phyloP scores from a whole-genome alignment of 495 filamentous ascomycete species.

The Neurospora sp. region DNA sequence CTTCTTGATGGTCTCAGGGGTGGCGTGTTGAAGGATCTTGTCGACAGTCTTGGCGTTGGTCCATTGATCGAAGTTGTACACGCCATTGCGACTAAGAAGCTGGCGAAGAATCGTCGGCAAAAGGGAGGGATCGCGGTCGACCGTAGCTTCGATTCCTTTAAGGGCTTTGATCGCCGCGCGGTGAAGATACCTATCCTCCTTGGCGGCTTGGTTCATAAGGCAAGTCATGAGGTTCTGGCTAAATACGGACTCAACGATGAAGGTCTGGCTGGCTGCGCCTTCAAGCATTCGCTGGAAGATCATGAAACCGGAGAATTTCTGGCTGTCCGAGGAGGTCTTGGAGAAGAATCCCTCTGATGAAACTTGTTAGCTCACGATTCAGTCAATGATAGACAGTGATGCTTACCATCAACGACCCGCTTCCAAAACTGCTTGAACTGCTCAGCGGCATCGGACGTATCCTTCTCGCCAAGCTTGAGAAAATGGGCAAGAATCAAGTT shows the following conservation, averaged over 20 bases:
- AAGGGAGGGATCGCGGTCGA: slow-evolving; percentile 51
- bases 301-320: slow-evolving; percentile 84
- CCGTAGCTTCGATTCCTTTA: slow-evolving; percentile 55
- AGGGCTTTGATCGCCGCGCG: slow-evolving; percentile 63
- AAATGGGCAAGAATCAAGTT: slow-evolving; percentile 54
- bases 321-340: slow-evolving; percentile 66
- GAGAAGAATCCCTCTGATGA: slow-evolving; percentile 67
- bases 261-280: slow-evolving; percentile 22
- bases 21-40: slow-evolving; percentile 54
- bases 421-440: slow-evolving; percentile 76
- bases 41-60: slow-evolving; percentile 87
- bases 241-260: slow-evolving; percentile 45
- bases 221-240: slow-evolving; percentile 74
- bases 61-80: slow-evolving; percentile 71
- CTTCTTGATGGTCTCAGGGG: slow-evolving; percentile 37
- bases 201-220: slow-evolving; percentile 74
- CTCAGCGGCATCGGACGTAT: slow-evolving; percentile 18
- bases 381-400: not conserved
- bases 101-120: slow-evolving; percentile 50
- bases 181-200: slow-evolving; percentile 79
- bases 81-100: slow-evolving; percentile 57
- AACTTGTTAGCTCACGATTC: slow-evolving; percentile 14
- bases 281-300: slow-evolving; percentile 67
- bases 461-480: slow-evolving; percentile 22
- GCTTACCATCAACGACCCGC: slow-evolving; percentile 76